Evolutionary conservation across 306 rosid species (phyloP).

Genomic region (Vigna radiata): DNA sequence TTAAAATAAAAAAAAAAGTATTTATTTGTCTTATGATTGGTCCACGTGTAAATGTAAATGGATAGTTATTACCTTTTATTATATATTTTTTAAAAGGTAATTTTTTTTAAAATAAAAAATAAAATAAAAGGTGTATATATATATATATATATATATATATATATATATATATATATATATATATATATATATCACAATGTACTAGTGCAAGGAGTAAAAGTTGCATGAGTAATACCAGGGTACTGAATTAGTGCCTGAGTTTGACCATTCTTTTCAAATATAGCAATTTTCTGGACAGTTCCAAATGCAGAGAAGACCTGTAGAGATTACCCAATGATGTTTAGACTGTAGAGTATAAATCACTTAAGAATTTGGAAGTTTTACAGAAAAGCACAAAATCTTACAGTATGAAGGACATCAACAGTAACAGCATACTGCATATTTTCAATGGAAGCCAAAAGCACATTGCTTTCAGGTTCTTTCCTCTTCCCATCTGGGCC

Average conservation of each 20-base stretch:
- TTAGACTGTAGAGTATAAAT: constrained; percentile 10
- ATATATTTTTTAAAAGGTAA: too few species aligned
- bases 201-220: constrained; percentile 25
- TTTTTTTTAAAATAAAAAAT: too few species aligned
- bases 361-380: constrained; percentile 25
- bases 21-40: too few species aligned
- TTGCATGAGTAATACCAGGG: constrained; percentile 65
- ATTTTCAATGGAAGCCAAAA: constrained; percentile 92
- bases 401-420: constrained; percentile 86
- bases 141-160: constrained; percentile 12
- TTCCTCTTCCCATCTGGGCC: constrained; percentile 94
- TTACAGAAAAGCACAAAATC: constrained; percentile 24
- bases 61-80: too few species aligned
- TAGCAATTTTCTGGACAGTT: constrained; percentile 88
- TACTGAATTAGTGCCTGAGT: constrained; percentile 90
- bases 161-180: background rate
- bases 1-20: too few species aligned
- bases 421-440: constrained; percentile 98
- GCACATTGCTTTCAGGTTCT: constrained; percentile 90
- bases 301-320: constrained; percentile 93
- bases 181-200: constrained; percentile 17
- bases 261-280: constrained; percentile 95
- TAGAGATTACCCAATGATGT: constrained; percentile 26
- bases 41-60: too few species aligned
- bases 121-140: too few species aligned